Percentiles rank a stretch among this genome's conserved stretches.
phyloP scores from a whole-genome alignment of 768 basidiomycete species.

The Lactarius trivialis region DNA sequence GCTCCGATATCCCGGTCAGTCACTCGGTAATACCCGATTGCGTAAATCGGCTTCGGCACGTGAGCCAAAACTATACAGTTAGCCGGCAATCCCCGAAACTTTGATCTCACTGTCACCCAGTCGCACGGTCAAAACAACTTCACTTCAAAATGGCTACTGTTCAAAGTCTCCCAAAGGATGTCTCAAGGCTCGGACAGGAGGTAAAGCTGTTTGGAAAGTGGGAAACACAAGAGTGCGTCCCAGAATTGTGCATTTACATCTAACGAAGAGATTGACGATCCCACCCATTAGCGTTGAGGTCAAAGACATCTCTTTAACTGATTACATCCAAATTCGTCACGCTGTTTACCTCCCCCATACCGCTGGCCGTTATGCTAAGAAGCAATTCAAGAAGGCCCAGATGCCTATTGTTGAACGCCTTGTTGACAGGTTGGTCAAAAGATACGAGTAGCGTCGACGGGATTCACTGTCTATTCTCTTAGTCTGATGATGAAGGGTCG shows the following conservation, averaged over 20 bases:
- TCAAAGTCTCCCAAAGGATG: constrained; percentile 74
- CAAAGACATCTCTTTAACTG: constrained; percentile 97
- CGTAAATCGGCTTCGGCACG: not conserved
- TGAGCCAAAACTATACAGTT: constrained; percentile 9
- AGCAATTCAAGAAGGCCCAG: constrained; percentile 99
- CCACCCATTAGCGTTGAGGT: constrained; percentile 73
- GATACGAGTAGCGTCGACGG: not conserved
- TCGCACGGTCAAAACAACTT: not conserved
- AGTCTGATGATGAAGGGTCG: constrained; percentile 99
- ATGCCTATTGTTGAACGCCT: constrained; percentile 99
- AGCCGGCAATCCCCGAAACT: constrained; percentile 12
- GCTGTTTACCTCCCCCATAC: constrained; percentile 98
- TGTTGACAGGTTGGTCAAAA: constrained; percentile 75
- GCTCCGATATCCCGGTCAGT: not conserved
- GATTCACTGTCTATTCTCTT: constrained; percentile 1
- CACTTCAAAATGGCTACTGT: constrained; percentile 49
- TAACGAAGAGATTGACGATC: not conserved
- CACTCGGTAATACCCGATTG: not conserved
- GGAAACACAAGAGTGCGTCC: constrained; percentile 92
- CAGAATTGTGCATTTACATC: not conserved
- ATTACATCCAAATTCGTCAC: constrained; percentile 99
- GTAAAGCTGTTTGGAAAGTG: constrained; percentile 99
- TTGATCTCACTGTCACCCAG: not conserved
- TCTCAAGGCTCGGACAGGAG: constrained; percentile 75
- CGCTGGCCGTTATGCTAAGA: constrained; percentile 98